These are phyloP conservation scores for Paradendryphiella salina DNA, from an alignment of 2,329 filamentous ascomycete species.

Conservation along the genomic window DNA sequence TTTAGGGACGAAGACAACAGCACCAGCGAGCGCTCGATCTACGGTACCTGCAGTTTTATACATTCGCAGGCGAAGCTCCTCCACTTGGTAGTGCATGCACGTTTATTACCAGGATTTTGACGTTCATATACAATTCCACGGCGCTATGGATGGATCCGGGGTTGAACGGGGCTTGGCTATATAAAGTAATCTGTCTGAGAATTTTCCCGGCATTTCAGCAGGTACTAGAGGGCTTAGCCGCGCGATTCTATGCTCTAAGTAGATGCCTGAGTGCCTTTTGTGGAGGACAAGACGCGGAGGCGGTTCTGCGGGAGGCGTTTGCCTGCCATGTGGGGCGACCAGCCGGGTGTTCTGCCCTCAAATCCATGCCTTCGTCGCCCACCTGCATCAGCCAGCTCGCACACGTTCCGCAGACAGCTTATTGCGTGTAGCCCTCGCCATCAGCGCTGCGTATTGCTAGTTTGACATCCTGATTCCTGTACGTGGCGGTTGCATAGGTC, in stretches of 20 bases:
- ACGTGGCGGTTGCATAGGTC: no score
- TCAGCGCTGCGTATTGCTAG: not conserved
- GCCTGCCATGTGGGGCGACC: constrained; percentile 11
- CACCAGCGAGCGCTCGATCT: constrained; percentile 2
- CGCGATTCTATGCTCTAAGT: not conserved
- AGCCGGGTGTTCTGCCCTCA: constrained; percentile 3
- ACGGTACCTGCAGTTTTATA: constrained; percentile 17
- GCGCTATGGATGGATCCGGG: constrained; percentile 14
- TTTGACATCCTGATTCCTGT: not conserved
- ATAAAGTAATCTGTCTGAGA: constrained; percentile 25
- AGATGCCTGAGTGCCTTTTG: constrained; percentile 4
- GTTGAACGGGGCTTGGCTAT: constrained; percentile 24
- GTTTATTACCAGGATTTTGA: constrained; percentile 13
- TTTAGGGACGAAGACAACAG: constrained; percentile 5
- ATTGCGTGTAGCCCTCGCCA: not conserved
- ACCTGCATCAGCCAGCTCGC: not conserved
- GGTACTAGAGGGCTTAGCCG: constrained; percentile 11
- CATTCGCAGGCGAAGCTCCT: not conserved
- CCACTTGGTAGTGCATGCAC: constrained; percentile 4
- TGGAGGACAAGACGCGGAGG: not conserved
- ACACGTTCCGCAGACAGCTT: not conserved
- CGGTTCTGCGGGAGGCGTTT: constrained; percentile 6
- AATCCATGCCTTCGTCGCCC: not conserved
- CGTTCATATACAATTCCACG: constrained; percentile 15
- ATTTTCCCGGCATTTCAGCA: constrained; percentile 13